Conservation (phyloP, 768 basidiomycete genomes). For the Agaricus blazei region DNA sequence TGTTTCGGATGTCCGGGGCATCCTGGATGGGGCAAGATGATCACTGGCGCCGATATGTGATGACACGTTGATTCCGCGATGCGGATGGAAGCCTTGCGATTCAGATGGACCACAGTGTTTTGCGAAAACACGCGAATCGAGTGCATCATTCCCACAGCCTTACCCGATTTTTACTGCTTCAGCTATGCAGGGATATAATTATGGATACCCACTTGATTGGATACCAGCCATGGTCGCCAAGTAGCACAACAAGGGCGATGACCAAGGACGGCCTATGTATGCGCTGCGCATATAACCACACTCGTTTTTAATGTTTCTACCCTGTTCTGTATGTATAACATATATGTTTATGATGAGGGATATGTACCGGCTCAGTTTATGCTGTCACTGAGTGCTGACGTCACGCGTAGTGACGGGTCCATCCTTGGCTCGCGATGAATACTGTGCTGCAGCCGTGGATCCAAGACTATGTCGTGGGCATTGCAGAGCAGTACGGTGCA, state of each 20-base stretch:
- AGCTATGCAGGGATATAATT: background rate
- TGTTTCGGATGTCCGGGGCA: conserved; percentile 88
- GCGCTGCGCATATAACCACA: conserved; percentile 3
- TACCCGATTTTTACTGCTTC: background rate
- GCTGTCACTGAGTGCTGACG: background rate
- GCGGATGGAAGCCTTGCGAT: background rate
- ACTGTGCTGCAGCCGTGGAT: conserved; percentile 49
- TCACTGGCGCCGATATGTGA: background rate
- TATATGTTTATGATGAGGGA: conserved; percentile 5
- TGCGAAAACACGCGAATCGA: conserved; percentile 2
- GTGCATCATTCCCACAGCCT: background rate
- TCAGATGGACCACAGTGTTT: background rate
- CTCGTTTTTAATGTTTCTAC: background rate
- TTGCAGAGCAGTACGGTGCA: conserved; percentile 49
- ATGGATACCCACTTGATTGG: conserved; percentile 3
- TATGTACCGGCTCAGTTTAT: background rate
- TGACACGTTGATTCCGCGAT: conserved; percentile 8
- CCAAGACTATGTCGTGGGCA: conserved; percentile 38
- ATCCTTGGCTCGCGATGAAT: conserved; percentile 12
- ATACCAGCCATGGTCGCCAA: conserved; percentile 1
- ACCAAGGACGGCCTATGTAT: background rate
- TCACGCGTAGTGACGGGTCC: conserved; percentile 23
- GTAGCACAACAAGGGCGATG: background rate
- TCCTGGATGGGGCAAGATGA: conserved; percentile 79
- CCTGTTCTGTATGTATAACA: conserved; percentile 1